These are phyloP conservation scores for Trifolium pratense DNA, from an alignment of 306 rosid species.

Conservation along the genomic window DNA sequence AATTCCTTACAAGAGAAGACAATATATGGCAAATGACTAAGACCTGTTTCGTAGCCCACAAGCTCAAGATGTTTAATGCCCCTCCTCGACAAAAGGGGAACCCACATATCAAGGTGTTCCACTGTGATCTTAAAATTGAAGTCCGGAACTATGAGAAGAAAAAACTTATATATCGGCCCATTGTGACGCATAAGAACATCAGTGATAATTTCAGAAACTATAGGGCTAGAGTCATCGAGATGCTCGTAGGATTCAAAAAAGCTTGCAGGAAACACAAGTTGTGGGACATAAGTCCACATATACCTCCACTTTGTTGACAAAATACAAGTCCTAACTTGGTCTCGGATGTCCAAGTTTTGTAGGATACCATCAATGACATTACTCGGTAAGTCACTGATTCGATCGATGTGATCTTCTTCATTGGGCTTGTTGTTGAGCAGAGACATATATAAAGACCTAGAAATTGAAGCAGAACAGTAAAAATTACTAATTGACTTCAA, in stretches of 20 bases:
- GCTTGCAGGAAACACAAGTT: background rate
- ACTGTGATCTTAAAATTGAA: too few species aligned
- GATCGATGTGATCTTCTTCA: background rate
- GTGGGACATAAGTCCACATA: constrained; percentile 19
- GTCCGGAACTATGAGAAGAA: background rate
- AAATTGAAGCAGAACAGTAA: background rate
- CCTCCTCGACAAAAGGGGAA: constrained; percentile 3
- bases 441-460: background rate
- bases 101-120: background rate
- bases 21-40: background rate
- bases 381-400: constrained; percentile 34
- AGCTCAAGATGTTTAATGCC: background rate
- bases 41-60: fast-evolving
- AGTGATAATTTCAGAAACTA: background rate
- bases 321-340: constrained; percentile 23
- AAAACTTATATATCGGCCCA: background rate
- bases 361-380: constrained; percentile 31
- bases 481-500: background rate
- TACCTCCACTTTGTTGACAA: constrained; percentile 39
- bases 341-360: background rate
- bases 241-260: background rate
- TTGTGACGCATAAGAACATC: constrained; percentile 24
- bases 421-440: background rate
- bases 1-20: constrained; percentile 28
- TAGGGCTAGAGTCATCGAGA: background rate